phyloP scores from a whole-genome alignment of 139 green algal species.

The Volvox reticuliferus region DNA sequence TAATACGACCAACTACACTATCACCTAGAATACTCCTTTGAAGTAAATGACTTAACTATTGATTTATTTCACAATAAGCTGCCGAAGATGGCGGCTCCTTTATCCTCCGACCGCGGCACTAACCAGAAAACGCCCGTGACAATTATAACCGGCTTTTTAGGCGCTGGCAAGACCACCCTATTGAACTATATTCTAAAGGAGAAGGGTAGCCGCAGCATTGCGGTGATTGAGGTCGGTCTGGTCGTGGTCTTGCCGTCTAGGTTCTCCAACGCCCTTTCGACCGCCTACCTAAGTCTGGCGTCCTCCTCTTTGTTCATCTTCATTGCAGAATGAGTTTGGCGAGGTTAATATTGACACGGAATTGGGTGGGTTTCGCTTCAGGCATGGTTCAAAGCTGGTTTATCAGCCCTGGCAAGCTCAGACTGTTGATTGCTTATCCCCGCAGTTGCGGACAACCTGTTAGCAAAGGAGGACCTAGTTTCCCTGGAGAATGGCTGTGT shows the following conservation, averaged over 20 bases:
- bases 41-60: not conserved
- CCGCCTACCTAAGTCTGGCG: no score
- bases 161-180: slow-evolving; percentile 84
- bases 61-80: not conserved
- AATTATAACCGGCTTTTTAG: slow-evolving; percentile 77
- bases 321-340: slow-evolving; percentile 80
- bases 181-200: slow-evolving; percentile 84
- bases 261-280: slow-evolving; percentile 15
- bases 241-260: not conserved
- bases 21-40: not conserved
- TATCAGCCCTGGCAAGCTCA: not conserved
- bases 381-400: not conserved
- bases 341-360: slow-evolving; percentile 82
- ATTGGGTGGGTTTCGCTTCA: slow-evolving; percentile 59
- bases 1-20: not conserved
- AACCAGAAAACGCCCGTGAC: slow-evolving; percentile 61
- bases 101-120: not conserved
- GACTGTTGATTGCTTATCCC: not conserved
- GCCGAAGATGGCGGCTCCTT: slow-evolving; percentile 18
- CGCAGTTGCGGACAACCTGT: slow-evolving; percentile 79
- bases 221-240: slow-evolving; percentile 73
- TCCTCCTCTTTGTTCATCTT: not conserved
- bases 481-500: slow-evolving; percentile 88
- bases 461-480: slow-evolving; percentile 87
- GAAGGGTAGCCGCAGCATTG: slow-evolving; percentile 63